A percentile compares a stretch with the other conserved stretches of the same genome.
Conservation (phyloP, 176 grass and related monocot genomes). For the Rhynchospora pubera region DNA sequence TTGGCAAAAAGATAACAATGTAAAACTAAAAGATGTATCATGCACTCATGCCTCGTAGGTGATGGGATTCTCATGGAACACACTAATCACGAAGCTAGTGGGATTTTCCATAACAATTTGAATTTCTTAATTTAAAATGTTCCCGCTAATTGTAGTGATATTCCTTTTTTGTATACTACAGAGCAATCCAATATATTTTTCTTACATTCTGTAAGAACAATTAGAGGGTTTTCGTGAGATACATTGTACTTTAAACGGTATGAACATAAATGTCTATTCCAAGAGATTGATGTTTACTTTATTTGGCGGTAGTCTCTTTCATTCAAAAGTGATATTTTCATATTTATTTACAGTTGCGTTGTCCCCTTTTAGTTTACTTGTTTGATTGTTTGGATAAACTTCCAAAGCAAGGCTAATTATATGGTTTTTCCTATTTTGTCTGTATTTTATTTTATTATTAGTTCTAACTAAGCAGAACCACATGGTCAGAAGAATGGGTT, state of each 20-base stretch:
- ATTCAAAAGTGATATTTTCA: background rate
- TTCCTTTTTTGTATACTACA: background rate
- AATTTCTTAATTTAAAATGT: background rate
- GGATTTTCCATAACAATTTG: too few species aligned
- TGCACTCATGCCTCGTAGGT: background rate
- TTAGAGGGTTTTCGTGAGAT: background rate
- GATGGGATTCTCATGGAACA: background rate
- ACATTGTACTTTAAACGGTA: background rate
- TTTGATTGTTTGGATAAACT: background rate
- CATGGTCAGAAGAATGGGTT: background rate
- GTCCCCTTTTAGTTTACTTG: background rate
- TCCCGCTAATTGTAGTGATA: background rate
- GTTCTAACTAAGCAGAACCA: too few species aligned
- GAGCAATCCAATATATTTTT: background rate
- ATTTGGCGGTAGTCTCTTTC: background rate
- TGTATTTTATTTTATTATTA: too few species aligned
- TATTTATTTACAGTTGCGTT: background rate
- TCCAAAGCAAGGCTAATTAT: conserved; percentile 12
- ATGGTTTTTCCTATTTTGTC: background rate
- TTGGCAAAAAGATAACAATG: background rate
- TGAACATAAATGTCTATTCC: background rate
- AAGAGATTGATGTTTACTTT: background rate
- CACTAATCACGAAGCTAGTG: too few species aligned
- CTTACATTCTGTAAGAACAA: background rate
- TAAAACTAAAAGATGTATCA: background rate